These are phyloP conservation scores for Diaporthe citrichinensis DNA, from an alignment of 2,329 filamentous ascomycete genomes.

Conservation along the genomic window DNA sequence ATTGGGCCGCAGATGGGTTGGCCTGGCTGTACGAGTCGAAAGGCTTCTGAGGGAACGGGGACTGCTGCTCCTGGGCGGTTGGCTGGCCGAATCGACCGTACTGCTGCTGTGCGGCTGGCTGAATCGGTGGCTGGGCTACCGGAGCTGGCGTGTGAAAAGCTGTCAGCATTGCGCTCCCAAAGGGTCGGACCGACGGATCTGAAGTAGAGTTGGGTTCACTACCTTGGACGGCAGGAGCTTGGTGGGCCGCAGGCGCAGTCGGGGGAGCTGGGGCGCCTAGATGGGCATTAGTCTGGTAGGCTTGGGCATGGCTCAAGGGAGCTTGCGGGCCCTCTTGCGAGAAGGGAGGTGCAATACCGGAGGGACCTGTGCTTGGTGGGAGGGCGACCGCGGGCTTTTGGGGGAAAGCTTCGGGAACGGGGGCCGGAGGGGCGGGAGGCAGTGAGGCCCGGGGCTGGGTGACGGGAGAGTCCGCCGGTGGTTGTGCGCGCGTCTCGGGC, in stretches of 20 bases:
- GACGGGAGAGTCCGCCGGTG: conserved; percentile 92
- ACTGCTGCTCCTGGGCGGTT: conserved; percentile 70
- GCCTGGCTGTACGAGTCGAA: conserved; percentile 83
- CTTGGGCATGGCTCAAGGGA: background rate
- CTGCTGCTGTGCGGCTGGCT: conserved; percentile 72
- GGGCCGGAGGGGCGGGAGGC: conserved; percentile 75
- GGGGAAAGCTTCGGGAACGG: conserved; percentile 69
- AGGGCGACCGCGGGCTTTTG: conserved; percentile 68
- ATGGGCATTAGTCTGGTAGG: conserved; percentile 34
- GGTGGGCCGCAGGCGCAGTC: conserved; percentile 46
- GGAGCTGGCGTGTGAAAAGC: conserved; percentile 52
- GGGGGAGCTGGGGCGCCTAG: conserved; percentile 48
- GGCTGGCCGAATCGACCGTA: conserved; percentile 79
- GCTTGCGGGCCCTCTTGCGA: conserved; percentile 23
- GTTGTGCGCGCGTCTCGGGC: conserved; percentile 92
- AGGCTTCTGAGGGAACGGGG: conserved; percentile 79
- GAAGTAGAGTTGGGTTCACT: conserved; percentile 46
- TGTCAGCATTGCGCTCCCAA: conserved; percentile 44
- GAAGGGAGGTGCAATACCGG: conserved; percentile 48
- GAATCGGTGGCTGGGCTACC: conserved; percentile 68
- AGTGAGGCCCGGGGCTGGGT: conserved; percentile 88
- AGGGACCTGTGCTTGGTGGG: conserved; percentile 56
- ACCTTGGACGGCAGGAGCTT: conserved; percentile 55
- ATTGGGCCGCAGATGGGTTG: conserved; percentile 57
- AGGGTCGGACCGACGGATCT: conserved; percentile 23